phyloP scores from a whole-genome alignment of 371 early-diverging fungal species.

The Mortierella sp. region DNA sequence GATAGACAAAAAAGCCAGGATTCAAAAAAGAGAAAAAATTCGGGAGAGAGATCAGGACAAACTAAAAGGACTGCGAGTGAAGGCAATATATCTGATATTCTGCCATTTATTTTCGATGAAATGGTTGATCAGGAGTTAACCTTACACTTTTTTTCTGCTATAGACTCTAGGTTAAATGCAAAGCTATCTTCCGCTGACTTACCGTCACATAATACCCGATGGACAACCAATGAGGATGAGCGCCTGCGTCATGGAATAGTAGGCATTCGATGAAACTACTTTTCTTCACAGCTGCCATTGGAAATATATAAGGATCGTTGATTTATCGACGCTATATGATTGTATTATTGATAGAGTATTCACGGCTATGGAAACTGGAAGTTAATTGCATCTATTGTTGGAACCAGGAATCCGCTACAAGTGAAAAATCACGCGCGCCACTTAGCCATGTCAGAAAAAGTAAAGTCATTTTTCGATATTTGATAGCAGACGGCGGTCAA shows the following conservation, averaged over 20 bases:
- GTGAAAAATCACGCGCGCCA: slow-evolving; percentile 80
- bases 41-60: slow-evolving; percentile 34
- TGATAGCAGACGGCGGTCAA: not conserved
- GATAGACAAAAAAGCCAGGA: slow-evolving; percentile 23
- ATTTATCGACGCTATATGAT: not conserved
- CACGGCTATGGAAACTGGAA: slow-evolving; percentile 80
- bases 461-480: slow-evolving; percentile 23
- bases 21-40: slow-evolving; percentile 45
- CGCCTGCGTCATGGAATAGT: slow-evolving; percentile 64
- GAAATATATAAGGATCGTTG: not conserved
- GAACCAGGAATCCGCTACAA: slow-evolving; percentile 72
- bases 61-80: slow-evolving; percentile 43
- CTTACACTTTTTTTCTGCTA: not conserved
- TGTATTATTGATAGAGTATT: slow-evolving; percentile 48
- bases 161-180: slow-evolving; percentile 44
- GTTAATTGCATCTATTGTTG: slow-evolving; percentile 64
- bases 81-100: slow-evolving; percentile 9
- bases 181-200: slow-evolving; percentile 66
- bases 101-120: not conserved
- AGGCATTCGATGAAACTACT: slow-evolving; percentile 25
- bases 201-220: slow-evolving; percentile 75
- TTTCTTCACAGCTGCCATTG: not conserved
- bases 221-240: slow-evolving; percentile 64
- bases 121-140: too few relatives aligned
- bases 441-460: slow-evolving; percentile 64